These are phyloP conservation scores for Pelargonium citronellum DNA, from an alignment of 441 rosid species.

Conservation along the genomic window DNA sequence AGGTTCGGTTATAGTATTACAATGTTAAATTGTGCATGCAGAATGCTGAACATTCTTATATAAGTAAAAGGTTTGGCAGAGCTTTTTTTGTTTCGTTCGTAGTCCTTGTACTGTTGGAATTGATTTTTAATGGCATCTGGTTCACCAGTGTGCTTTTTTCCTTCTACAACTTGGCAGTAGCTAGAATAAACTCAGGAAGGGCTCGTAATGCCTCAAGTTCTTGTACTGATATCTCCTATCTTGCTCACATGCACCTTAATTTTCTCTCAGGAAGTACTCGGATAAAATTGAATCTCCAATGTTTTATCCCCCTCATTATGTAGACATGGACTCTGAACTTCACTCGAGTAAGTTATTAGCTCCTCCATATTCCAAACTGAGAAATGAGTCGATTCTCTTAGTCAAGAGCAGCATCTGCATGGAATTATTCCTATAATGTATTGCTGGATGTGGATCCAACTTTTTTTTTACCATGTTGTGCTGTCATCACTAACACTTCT, in stretches of 20 bases:
- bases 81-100: too few relatives aligned
- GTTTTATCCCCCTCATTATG: conserved; percentile 35
- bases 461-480: background rate
- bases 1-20: background rate
- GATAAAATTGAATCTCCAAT: conserved; percentile 42
- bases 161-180: background rate
- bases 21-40: background rate
- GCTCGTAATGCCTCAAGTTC: background rate
- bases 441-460: background rate
- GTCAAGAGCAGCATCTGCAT: too few relatives aligned
- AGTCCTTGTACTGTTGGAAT: too few relatives aligned
- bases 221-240: background rate
- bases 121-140: too few relatives aligned
- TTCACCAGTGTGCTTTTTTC: too few relatives aligned
- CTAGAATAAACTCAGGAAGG: background rate
- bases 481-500: background rate
- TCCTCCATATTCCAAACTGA: background rate
- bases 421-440: background rate
- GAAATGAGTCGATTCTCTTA: too few relatives aligned
- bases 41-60: too few relatives aligned
- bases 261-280: conserved; percentile 40
- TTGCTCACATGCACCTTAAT: background rate
- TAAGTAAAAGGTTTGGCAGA: too few relatives aligned
- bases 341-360: conserved; percentile 38
- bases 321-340: conserved; percentile 46